phyloP scores from a whole-genome alignment of 768 basidiomycete species.

The Auriculariales sp. region DNA sequence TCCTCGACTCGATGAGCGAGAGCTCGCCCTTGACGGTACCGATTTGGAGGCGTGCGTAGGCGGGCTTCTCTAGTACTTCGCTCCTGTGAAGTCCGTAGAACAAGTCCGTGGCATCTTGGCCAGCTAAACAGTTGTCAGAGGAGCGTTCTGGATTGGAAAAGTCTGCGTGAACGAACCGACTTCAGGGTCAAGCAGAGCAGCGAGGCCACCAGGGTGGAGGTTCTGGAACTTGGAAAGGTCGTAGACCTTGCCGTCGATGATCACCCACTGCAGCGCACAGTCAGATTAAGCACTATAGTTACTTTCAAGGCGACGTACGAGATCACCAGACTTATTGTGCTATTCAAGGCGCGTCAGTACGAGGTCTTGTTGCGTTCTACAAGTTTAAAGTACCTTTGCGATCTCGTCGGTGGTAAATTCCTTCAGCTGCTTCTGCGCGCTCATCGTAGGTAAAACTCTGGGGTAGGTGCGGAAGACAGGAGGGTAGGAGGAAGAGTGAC shows the following conservation, averaged over 20 bases:
- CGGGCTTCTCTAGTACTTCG: slow-evolving; percentile 65
- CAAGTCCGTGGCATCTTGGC: slow-evolving; percentile 72
- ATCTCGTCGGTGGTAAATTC: slow-evolving; percentile 54
- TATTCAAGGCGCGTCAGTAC: slow-evolving; percentile 13
- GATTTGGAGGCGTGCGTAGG: slow-evolving; percentile 58
- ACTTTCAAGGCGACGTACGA: slow-evolving; percentile 19
- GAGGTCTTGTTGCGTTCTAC: background rate
- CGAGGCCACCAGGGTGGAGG: slow-evolving; percentile 72
- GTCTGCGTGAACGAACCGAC: slow-evolving; percentile 36
- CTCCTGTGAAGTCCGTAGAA: slow-evolving; percentile 84
- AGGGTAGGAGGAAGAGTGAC: too few species aligned
- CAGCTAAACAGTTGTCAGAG: slow-evolving; percentile 30
- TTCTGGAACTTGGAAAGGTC: slow-evolving; percentile 67
- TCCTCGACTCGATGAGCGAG: slow-evolving; percentile 32
- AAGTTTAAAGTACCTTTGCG: slow-evolving; percentile 32
- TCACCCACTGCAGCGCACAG: slow-evolving; percentile 40
- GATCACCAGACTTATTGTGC: slow-evolving; percentile 68
- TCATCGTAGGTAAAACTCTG: too few species aligned
- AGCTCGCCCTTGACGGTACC: slow-evolving; percentile 57
- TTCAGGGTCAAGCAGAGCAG: slow-evolving; percentile 63
- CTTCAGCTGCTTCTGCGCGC: slow-evolving; percentile 19
- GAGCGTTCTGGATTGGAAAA: background rate
- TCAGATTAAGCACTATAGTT: slow-evolving; percentile 5
- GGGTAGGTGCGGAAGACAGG: too few species aligned
- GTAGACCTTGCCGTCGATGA: slow-evolving; percentile 74